Conservation (phyloP, 257 asterid species). For the Fraxinus americana region DNA sequence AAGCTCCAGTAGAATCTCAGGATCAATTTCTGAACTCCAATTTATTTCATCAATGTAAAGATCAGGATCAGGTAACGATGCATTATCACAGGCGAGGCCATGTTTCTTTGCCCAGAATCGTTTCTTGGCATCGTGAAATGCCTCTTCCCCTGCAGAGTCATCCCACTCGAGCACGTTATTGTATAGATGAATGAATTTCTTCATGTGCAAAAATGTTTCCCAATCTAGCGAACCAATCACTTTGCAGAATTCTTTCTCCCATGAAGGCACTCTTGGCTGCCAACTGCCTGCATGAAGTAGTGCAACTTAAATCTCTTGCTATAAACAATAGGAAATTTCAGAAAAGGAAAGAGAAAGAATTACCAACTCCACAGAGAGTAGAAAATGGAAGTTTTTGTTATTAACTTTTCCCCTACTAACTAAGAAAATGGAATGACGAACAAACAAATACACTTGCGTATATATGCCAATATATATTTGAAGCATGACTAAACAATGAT, state of each 20-base stretch:
- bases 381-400: neutral
- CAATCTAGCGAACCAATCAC: conserved; percentile 65
- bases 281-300: conserved; percentile 46
- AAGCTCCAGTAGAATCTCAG: conserved; percentile 32
- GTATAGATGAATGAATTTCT: conserved; percentile 54
- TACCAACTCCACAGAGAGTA: neutral
- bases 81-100: conserved; percentile 52
- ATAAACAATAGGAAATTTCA: neutral
- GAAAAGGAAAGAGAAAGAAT: neutral
- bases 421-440: neutral
- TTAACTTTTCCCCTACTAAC: neutral
- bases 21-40: conserved; percentile 1
- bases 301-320: neutral
- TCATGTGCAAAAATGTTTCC: conserved; percentile 60
- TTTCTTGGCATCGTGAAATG: conserved; percentile 63
- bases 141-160: conserved; percentile 81
- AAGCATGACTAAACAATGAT: neutral
- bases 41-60: conserved; percentile 54
- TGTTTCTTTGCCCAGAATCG: conserved; percentile 65
- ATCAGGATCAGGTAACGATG: conserved; percentile 58
- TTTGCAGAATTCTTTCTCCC: conserved; percentile 82
- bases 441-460: neutral
- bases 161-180: conserved; percentile 65
- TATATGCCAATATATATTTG: neutral
- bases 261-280: conserved; percentile 65